These are phyloP conservation scores for Podospora conica DNA, from an alignment of 495 filamentous ascomycete species.

Conservation along the genomic window DNA sequence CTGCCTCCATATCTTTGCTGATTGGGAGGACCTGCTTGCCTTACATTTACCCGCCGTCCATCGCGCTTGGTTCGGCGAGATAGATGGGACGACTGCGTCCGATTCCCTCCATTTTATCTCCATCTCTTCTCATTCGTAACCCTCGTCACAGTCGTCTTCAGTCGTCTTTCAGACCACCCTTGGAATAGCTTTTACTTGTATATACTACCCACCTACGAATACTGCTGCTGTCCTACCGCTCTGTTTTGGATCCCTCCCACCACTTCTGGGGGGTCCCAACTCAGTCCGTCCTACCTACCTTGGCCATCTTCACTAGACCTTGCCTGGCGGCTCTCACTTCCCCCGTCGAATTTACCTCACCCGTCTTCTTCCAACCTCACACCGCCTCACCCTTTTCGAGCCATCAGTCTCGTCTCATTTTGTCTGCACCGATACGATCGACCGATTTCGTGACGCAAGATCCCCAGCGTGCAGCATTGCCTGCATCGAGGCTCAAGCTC, in stretches of 20 bases:
- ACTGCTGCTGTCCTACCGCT: not conserved
- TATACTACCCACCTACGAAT: not conserved
- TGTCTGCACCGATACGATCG: not conserved
- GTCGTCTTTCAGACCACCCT: not conserved
- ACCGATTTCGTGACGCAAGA: not conserved
- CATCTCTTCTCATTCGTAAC: not conserved
- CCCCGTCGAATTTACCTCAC: not conserved
- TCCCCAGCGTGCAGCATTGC: no score
- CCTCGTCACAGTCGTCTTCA: not conserved
- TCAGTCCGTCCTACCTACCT: no score
- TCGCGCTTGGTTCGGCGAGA: not conserved
- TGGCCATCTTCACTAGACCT: not conserved
- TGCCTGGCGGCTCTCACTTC: not conserved
- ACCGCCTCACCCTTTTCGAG: not conserved
- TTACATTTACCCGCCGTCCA: not conserved
- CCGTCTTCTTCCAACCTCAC: not conserved
- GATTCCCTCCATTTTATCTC: not conserved
- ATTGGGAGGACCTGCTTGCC: not conserved
- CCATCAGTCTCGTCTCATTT: not conserved
- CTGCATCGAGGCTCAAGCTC: not conserved
- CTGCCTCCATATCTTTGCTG: not conserved
- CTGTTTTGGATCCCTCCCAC: not conserved
- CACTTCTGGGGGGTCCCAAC: not conserved
- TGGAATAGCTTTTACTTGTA: not conserved
- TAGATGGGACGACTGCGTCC: not conserved